phyloP scores from a whole-genome alignment of 257 asterid species.

The Solanum stenotomum region DNA sequence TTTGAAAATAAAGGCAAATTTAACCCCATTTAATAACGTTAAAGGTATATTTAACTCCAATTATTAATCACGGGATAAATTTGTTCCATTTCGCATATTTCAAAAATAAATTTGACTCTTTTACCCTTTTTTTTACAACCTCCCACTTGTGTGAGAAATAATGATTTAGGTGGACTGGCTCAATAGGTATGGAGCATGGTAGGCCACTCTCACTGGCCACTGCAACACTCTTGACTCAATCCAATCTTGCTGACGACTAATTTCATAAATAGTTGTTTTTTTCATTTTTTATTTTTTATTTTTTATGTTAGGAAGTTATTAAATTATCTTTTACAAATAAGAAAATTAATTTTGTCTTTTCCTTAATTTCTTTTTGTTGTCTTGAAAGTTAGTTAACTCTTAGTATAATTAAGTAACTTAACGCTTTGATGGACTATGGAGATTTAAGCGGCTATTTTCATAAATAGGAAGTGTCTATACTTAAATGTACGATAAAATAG shows the following conservation, averaged over 20 bases:
- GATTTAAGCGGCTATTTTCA: too few relatives aligned
- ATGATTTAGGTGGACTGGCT: not conserved
- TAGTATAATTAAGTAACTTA: not conserved
- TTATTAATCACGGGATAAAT: rapidly evolving
- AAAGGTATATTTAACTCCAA: not conserved
- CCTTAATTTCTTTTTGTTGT: not conserved
- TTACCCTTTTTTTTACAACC: not conserved
- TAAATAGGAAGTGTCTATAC: not conserved
- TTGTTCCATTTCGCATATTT: not conserved
- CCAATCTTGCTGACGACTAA: not conserved
- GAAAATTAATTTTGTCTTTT: not conserved
- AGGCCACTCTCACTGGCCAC: not conserved
- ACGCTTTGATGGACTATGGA: not conserved
- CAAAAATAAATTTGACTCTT: not conserved
- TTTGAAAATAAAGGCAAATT: not conserved
- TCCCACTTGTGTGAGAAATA: not conserved
- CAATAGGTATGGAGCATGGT: not conserved
- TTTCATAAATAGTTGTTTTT: too few relatives aligned
- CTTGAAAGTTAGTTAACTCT: not conserved
- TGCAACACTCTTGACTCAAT: not conserved
- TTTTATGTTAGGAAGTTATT: not conserved
- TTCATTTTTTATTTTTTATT: too few relatives aligned
- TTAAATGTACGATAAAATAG: too few relatives aligned
- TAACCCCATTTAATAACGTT: not conserved
- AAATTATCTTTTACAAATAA: not conserved